Evolutionary conservation across 345 rosid genomes (phyloP).

Genomic region (Alliaria petiolata): DNA sequence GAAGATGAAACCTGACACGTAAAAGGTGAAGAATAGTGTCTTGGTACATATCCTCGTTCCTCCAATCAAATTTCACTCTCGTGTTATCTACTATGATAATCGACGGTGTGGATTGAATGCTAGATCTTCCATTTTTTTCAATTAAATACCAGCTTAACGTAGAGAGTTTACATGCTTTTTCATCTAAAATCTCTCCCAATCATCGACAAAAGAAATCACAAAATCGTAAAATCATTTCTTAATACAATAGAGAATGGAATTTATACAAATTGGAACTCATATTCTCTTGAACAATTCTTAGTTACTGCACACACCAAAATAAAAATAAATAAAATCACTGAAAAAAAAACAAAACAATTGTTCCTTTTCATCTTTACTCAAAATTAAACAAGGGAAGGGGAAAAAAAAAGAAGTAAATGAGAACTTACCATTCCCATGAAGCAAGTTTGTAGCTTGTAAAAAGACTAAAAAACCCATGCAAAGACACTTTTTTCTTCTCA

Average conservation of each 20-base stretch:
- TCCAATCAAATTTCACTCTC: conserved; percentile 17
- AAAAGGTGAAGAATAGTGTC: conserved; percentile 12
- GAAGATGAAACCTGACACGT: not conserved
- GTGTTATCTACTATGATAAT: not conserved
- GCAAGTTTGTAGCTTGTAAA: conserved; percentile 18
- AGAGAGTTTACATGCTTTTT: too few relatives aligned
- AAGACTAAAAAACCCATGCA: not conserved
- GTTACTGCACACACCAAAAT: conserved; percentile 23
- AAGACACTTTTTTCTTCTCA: not conserved
- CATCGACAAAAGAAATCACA: too few relatives aligned
- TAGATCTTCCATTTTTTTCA: not conserved
- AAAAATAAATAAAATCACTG: conserved; percentile 12
- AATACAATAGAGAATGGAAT: not conserved
- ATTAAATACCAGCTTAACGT: too few relatives aligned
- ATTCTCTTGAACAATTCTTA: conserved; percentile 12
- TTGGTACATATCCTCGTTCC: conserved; percentile 21
- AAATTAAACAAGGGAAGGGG: conserved; percentile 14
- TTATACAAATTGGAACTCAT: conserved; percentile 30
- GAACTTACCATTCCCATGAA: conserved; percentile 5
- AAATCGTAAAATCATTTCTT: not conserved
- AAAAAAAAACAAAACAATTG: not conserved
- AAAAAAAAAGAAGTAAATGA: too few relatives aligned
- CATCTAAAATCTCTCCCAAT: not conserved
- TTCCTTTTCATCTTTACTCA: conserved; percentile 10
- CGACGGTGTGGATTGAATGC: not conserved